Conservation (phyloP, 768 basidiomycete genomes). For the Pseudohyphozyma bogoriensis region DNA sequence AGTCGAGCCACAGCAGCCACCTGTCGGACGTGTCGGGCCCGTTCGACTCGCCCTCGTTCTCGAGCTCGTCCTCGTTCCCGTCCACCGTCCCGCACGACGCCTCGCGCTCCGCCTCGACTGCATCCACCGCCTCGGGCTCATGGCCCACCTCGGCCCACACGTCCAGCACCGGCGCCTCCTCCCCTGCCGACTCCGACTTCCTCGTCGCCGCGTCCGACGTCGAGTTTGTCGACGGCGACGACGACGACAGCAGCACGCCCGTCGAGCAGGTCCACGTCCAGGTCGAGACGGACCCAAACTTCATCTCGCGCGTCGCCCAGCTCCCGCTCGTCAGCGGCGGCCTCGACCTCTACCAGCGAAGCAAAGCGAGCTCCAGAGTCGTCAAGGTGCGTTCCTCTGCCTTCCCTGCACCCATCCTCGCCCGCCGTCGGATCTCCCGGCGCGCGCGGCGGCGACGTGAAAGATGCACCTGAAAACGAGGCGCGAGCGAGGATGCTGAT, state of each 20-base stretch:
- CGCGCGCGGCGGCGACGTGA: not conserved
- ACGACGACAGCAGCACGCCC: not conserved
- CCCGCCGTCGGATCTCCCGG: too few relatives aligned
- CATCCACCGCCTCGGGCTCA: constrained; percentile 10
- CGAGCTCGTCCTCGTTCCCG: not conserved
- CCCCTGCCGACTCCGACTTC: not conserved
- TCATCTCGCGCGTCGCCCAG: constrained; percentile 24
- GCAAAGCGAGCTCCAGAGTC: constrained; percentile 70
- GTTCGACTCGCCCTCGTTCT: not conserved
- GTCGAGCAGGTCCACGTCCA: too few relatives aligned
- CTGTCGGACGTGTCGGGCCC: too few relatives aligned
- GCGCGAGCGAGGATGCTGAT: not conserved
- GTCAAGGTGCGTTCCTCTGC: constrained; percentile 55
- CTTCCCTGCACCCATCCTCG: not conserved
- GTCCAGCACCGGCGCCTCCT: constrained; percentile 4
- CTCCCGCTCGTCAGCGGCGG: constrained; percentile 20
- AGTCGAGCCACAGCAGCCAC: too few relatives aligned
- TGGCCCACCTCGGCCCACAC: constrained; percentile 4
- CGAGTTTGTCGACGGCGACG: not conserved
- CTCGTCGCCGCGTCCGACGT: not conserved
- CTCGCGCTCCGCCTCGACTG: constrained; percentile 10
- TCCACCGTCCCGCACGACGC: too few relatives aligned
- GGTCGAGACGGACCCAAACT: constrained; percentile 11
- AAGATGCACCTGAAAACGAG: not conserved
- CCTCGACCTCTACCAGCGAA: constrained; percentile 47